Evolutionary conservation across 2,329 filamentous ascomycete species (phyloP), one percentile per base, ranked within the genome.

Genomic region (Penicillium sp.): DNA sequence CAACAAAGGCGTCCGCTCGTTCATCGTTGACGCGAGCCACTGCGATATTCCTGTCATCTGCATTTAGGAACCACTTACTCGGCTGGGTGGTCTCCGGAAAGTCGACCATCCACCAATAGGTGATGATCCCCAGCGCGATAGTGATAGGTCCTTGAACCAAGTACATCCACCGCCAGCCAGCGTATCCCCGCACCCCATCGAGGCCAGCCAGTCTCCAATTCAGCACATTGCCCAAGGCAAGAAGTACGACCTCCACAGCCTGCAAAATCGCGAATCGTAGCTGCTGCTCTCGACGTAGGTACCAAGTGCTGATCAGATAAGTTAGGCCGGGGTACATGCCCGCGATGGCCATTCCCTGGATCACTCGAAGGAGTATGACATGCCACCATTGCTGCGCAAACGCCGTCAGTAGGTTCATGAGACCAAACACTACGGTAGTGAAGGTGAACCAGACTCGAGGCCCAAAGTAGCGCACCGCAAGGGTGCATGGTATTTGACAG

Each of bases 71-170:
- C 56, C 63, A 71, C 54, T 81, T 77, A 43, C 78, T 82, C 9
- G 66, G 67, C 45, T 80, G 72, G 1, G 80, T 73, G 26, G 80
- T 73, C 55, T 86, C 83, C 0, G 83, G 83, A 52, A 86, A 86
- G 58, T 85, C 82, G 37, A 85, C 73, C 69, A 86, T 85, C 83
- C 83, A 86, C 74, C 81, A 84, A 58, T 82, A 85, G 0, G 82
- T 84, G 9, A 75, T 49, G 28, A 83, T 57, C 3, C 82, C 82
- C 18, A 86, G 66, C 24, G 81, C 47, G 50, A 75, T 75, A 4
- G 83, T 76, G 54, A 86, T 80, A 8, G 79, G 58, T 0, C 83
- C 83, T 56, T 86, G 82, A 0, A 86, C 79, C 0, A 85, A 63
- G 54, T 82, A 86, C 81, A 86, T 86, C 74, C 79, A 86, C 27